A percentile compares a stretch with the other conserved stretches of the same genome.
phyloP scores from a whole-genome alignment of 257 asterid genomes.

The Cordia subcordata region DNA sequence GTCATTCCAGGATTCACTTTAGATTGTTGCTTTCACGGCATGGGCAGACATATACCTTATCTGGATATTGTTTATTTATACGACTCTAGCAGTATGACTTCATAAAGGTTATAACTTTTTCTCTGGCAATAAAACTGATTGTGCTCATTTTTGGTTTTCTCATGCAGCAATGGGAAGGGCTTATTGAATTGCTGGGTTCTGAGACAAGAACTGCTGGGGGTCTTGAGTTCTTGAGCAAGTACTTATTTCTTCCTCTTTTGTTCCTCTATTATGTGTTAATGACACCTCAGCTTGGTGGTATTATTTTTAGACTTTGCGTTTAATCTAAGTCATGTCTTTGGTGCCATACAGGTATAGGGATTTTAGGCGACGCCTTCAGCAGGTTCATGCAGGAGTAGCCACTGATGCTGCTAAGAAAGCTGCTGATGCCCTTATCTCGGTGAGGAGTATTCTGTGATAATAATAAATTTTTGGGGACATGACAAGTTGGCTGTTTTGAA shows the following conservation, averaged over 20 bases:
- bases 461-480: not conserved
- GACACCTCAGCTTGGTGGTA: not conserved
- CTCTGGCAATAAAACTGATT: not conserved
- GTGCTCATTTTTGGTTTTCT: conserved; percentile 4
- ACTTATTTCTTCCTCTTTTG: conserved; percentile 12
- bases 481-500: too few relatives aligned
- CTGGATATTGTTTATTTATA: too few relatives aligned
- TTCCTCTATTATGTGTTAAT: not conserved
- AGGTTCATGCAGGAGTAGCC: conserved; percentile 51
- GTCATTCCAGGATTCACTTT: too few relatives aligned
- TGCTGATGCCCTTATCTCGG: conserved; percentile 74
- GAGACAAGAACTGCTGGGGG: conserved; percentile 82
- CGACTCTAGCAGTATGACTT: too few relatives aligned
- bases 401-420: conserved; percentile 64
- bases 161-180: conserved; percentile 96
- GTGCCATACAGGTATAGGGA: conserved; percentile 71
- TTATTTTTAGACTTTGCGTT: not conserved
- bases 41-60: too few relatives aligned
- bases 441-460: conserved; percentile 22
- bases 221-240: conserved; percentile 87
- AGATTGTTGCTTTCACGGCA: too few relatives aligned
- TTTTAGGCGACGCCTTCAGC: conserved; percentile 77
- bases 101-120: too few relatives aligned
- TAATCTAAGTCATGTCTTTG: not conserved
- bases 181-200: conserved; percentile 73